phyloP scores from a whole-genome alignment of 805 yeast genomes.

The Candida taoyuanica region DNA sequence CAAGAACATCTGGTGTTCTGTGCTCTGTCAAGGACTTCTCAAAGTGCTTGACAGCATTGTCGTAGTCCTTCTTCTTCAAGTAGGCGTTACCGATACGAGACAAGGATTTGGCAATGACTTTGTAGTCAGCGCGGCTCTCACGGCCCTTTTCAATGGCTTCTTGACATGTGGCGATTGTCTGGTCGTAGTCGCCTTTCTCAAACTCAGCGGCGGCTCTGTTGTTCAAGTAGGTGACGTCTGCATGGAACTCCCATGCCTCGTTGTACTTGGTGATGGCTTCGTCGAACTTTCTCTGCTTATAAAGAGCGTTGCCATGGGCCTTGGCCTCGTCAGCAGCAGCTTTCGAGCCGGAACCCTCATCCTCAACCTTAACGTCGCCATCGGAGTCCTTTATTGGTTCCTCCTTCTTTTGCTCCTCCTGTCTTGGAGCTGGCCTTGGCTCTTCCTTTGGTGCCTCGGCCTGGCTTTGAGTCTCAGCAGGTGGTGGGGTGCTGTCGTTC shows the following conservation, averaged over 20 bases:
- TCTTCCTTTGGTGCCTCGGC: constrained; percentile 12
- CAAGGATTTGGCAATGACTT: constrained; percentile 85
- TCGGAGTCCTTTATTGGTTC: constrained; percentile 33
- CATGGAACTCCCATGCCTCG: constrained; percentile 75
- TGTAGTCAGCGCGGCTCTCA: constrained; percentile 87
- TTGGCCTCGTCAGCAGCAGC: constrained; percentile 62
- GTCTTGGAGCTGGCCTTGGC: constrained; percentile 21
- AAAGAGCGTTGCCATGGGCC: constrained; percentile 79
- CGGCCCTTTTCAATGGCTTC: constrained; percentile 87
- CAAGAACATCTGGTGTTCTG: constrained; percentile 89
- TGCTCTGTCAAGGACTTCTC: constrained; percentile 95
- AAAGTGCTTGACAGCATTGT: constrained; percentile 69
- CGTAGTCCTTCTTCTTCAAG: constrained; percentile 67
- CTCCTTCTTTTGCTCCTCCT: constrained; percentile 23
- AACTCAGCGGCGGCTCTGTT: constrained; percentile 97
- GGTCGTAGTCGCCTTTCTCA: constrained; percentile 89
- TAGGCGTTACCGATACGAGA: constrained; percentile 86
- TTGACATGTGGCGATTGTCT: constrained; percentile 76
- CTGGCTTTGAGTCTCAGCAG: constrained; percentile 4
- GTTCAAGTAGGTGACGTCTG: constrained; percentile 90
- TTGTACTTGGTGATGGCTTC: constrained; percentile 86
- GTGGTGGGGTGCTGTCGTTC: constrained; percentile 31
- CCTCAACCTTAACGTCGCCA: constrained; percentile 24
- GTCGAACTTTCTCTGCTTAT: constrained; percentile 84
- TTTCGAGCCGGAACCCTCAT: constrained; percentile 26